Base-by-base conservation (phyloP, 257 asterid species). In the Capsicum pubescens region DNA sequence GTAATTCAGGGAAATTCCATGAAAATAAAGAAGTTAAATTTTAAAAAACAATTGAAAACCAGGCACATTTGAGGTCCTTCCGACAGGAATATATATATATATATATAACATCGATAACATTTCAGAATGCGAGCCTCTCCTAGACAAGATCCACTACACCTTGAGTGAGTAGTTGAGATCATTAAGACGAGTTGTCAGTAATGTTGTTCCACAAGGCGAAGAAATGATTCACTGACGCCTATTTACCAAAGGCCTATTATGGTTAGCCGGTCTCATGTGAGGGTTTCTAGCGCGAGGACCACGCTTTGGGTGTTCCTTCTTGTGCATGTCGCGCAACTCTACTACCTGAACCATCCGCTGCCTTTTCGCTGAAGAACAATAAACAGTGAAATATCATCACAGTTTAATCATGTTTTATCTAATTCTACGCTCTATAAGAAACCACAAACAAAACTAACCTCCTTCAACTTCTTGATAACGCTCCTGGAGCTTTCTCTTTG, bases 401-500 rank as follows among this genome's bases (percentile, higher is more conserved):
- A 52, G 32, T 19, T 26, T 58, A 6, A 12, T 8, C 39, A 44
- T n/a, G 32, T 16, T 1, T 55, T 66, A 57, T 57, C 16, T 39
- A 16, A 32, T 11, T 15, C 26, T 74, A 26, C 11, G 7, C 5
- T 35, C 9, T 17, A 17, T 46, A 19, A 21, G 15, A 14, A 2
- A 17, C 14, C 13, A 3, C 17, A 35, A 57, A 56, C 36, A 9
- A 54, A 83, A 88, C 97, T 59, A 82, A 95, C 98, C 99, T 15
- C 92, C 91, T 86, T 92, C 95, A 36, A 90, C 98, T 90, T 92
- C 96, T 85, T 90, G 97, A 82, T 94, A 92, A 6, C 98, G 92
- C 85, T 95, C 97, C 7, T 93, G 98, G 56, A 95, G 96, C 87
- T 95, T 95, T 92, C 97, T 90, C 85, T 94, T 95, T 14, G 99